Evolutionary conservation across 345 rosid species (phyloP), one percentile per base, ranked within the genome.

Genomic region (Syzygium grande): DNA sequence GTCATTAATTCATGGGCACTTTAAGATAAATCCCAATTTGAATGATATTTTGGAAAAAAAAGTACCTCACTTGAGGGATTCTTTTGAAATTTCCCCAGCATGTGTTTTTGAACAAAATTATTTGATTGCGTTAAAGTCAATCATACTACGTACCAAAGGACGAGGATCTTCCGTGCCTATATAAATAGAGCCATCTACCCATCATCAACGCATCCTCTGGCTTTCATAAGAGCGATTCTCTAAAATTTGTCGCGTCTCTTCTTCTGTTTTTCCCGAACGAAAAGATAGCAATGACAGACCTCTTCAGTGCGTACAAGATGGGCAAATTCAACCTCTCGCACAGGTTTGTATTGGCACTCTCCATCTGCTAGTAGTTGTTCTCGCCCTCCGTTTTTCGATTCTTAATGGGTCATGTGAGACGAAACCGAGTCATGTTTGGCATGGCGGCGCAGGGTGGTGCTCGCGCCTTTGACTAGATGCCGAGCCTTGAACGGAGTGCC

Each of bases 311-410:
- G 16, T 49, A 54, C 77, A 58, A 41, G 38, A 51, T 30, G 17
- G 59, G 86, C 41, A 84, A 84, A 84, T 29, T 85, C 87, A 29
- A 85, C 68, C 85, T 23, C 85, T 56, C 16, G 88, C 95, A 84
- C 86, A 52, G 86, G 61, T 49, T 6, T 10, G 63, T 11, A 9
- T 80, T 17, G 53, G 49, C 22, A 34, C 49, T 22, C 51, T 23
- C 23, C 29, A 23, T 80, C n/a, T 46, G 49, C 3, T n/a, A 12
- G 29, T 9, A 22, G 27, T 22, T 46, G 27, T 17, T 51, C 7
- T 51, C 23, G 46, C 85, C 10, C 34, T 80, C 52, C 51, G 6
- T 43, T 38, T 38, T 21, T 25, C 27, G 8, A 8, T 79, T 11
- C 51, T 30, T 78, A 38, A 21, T 7, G 14, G 6, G n/a, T 84